Evolutionary conservation across 192 early-diverging fungal species (phyloP).

Genomic region (Neocallimastix lanati): DNA sequence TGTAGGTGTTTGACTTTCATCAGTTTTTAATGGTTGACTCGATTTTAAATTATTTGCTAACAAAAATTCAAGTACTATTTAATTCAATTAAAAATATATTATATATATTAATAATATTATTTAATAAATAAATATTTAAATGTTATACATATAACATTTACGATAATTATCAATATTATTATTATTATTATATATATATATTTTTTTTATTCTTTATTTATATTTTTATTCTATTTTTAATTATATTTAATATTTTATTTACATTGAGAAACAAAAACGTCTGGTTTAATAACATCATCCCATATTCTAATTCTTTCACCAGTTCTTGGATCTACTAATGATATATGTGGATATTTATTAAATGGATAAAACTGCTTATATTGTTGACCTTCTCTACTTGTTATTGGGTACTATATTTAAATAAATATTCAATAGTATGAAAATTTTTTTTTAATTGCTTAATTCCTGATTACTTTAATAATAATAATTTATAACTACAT

Average conservation of each 20-base stretch:
- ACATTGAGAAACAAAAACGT: not conserved
- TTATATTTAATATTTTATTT: not conserved
- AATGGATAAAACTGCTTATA: slow-evolving; percentile 59
- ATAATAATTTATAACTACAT: too few relatives aligned
- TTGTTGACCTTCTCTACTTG: slow-evolving; percentile 36
- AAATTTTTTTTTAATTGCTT: too few relatives aligned
- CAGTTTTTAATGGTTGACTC: not conserved
- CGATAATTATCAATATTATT: too few relatives aligned
- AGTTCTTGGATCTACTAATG: slow-evolving; percentile 74
- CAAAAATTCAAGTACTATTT: not conserved
- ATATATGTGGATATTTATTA: slow-evolving; percentile 57
- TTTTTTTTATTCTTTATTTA: too few relatives aligned
- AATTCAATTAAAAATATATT: not conserved
- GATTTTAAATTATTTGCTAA: not conserved
- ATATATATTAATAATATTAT: too few relatives aligned
- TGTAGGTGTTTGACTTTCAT: too few relatives aligned
- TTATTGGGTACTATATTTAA: not conserved
- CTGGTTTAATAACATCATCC: not conserved
- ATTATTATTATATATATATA: too few relatives aligned
- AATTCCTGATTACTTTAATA: too few relatives aligned
- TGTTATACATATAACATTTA: too few relatives aligned
- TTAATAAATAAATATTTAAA: too few relatives aligned
- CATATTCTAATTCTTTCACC: slow-evolving; percentile 15
- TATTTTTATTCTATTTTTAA: too few relatives aligned
- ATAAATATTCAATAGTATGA: too few relatives aligned